phyloP scores from a whole-genome alignment of 495 filamentous ascomycete species.

The Aspergillus incahuasiensis region DNA sequence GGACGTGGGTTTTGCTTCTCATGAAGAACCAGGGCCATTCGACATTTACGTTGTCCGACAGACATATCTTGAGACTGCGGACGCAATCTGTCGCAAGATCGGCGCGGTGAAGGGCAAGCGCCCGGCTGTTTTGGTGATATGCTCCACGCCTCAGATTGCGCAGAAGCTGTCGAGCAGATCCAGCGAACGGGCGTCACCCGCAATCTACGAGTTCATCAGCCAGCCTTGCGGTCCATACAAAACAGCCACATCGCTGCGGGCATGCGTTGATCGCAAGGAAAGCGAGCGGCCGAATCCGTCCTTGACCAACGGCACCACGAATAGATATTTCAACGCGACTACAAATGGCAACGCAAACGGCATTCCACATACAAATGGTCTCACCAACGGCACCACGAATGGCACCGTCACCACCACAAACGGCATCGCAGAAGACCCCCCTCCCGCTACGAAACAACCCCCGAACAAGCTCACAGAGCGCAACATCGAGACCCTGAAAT shows the following conservation, averaged over 20 bases:
- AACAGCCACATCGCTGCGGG: slow-evolving; percentile 18
- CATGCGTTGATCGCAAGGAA: slow-evolving; percentile 23
- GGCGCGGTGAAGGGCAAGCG: neutral
- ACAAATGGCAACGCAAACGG: neutral
- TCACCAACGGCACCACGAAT: too few relatives aligned
- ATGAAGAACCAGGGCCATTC: neutral
- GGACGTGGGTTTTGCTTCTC: neutral
- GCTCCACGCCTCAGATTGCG: slow-evolving; percentile 23
- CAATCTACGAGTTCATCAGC: slow-evolving; percentile 24
- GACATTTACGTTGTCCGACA: slow-evolving; percentile 8
- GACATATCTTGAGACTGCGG: neutral
- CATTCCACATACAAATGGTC: neutral
- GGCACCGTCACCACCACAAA: too few relatives aligned
- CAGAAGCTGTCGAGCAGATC: slow-evolving; percentile 19
- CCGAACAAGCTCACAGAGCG: neutral
- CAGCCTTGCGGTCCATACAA: slow-evolving; percentile 31
- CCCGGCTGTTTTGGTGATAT: slow-evolving; percentile 23
- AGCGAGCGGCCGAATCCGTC: neutral
- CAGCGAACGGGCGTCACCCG: neutral
- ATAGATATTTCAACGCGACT: neutral
- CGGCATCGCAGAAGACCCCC: too few relatives aligned
- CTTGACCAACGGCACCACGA: neutral
- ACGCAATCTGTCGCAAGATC: neutral
- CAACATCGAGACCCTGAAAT: too few relatives aligned
- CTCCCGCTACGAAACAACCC: neutral